phyloP scores from a whole-genome alignment of 805 yeast species.

The Scheffersomyces coipomensis region DNA sequence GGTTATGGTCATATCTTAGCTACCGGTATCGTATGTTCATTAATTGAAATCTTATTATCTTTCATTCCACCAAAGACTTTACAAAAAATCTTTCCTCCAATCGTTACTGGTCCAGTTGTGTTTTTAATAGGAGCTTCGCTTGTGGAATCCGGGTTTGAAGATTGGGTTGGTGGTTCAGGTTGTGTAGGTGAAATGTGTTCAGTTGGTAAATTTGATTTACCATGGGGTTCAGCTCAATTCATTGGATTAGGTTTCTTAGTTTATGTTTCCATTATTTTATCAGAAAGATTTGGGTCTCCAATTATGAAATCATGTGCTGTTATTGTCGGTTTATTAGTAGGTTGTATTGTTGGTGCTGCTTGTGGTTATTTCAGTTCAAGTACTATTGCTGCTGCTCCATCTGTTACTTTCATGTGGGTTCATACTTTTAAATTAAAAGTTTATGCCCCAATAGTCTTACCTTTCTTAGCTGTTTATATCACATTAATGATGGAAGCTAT shows the following conservation, averaged over 20 bases:
- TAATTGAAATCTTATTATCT: constrained; percentile 69
- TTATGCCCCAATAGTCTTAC: constrained; percentile 84
- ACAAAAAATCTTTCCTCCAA: constrained; percentile 78
- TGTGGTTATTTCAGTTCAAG: constrained; percentile 71
- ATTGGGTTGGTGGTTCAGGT: constrained; percentile 87
- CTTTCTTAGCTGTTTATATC: constrained; percentile 79
- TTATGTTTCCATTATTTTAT: constrained; percentile 65
- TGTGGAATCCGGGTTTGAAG: constrained; percentile 69
- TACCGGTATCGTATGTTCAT: constrained; percentile 74
- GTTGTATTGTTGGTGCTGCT: constrained; percentile 92
- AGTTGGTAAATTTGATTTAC: constrained; percentile 37
- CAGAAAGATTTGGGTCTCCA: constrained; percentile 90
- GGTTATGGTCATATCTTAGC: constrained; percentile 89
- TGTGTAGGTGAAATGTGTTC: constrained; percentile 42
- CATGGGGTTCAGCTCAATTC: constrained; percentile 86
- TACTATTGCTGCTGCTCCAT: constrained; percentile 69
- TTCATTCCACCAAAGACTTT: constrained; percentile 73
- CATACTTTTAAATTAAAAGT: constrained; percentile 74
- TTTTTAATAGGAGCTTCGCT: constrained; percentile 74
- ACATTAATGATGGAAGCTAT: constrained; percentile 90
- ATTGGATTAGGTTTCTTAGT: constrained; percentile 87
- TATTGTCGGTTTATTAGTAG: constrained; percentile 76
- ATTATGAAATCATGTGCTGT: constrained; percentile 94
- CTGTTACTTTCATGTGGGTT: constrained; percentile 83
- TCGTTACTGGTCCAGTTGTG: constrained; percentile 93